Conservation (phyloP, 1,139 yeast species). For the Sugiyamaella xylanicola region DNA sequence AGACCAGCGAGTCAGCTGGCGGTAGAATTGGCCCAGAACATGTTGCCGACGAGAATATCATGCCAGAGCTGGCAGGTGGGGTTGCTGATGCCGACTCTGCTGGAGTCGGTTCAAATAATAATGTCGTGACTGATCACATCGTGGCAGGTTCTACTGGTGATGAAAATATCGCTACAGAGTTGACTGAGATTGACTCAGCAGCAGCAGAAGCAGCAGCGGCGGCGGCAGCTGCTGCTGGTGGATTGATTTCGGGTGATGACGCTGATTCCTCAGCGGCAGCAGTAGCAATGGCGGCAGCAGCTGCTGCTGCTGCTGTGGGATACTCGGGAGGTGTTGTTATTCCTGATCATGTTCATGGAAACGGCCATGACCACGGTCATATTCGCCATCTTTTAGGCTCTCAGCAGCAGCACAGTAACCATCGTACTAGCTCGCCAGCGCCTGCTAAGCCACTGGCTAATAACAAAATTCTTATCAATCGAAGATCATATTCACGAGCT, state of each 20-base stretch:
- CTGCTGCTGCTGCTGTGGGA: conserved; percentile 15
- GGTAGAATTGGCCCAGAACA: neutral
- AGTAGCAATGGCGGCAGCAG: conserved; percentile 12
- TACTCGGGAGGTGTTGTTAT: conserved; percentile 7
- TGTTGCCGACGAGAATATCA: conserved; percentile 9
- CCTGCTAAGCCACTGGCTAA: conserved; percentile 4
- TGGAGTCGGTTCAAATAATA: neutral
- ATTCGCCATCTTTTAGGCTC: neutral
- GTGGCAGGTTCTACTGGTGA: neutral
- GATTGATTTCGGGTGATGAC: neutral
- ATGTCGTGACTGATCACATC: neutral
- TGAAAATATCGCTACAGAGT: conserved; percentile 15
- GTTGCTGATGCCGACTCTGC: neutral
- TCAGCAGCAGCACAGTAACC: neutral
- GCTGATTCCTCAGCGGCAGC: conserved; percentile 5
- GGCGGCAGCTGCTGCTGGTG: neutral
- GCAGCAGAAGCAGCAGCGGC: neutral
- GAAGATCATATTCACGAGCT: conserved; percentile 15
- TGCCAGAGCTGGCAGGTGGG: conserved; percentile 8
- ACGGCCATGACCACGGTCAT: neutral
- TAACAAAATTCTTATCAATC: conserved; percentile 11
- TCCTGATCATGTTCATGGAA: neutral
- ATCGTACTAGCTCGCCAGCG: neutral
- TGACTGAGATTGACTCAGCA: conserved; percentile 4
- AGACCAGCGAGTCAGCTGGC: too few species aligned